A percentile compares a stretch with the other conserved stretches of the same genome.
Conservation (phyloP, 768 basidiomycete species). For the Suillus lakei region DNA sequence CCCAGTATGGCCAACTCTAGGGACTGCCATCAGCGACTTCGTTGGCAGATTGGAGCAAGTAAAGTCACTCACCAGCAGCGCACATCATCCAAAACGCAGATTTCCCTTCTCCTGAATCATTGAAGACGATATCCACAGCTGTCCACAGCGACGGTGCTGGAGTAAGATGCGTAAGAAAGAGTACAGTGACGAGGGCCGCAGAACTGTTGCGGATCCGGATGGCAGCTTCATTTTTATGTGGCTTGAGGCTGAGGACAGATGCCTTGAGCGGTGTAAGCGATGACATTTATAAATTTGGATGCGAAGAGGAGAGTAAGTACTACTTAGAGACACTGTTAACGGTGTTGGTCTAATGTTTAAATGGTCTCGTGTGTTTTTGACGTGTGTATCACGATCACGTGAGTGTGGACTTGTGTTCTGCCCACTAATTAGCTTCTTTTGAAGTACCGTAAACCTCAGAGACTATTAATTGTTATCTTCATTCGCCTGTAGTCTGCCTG, state of each 20-base stretch:
- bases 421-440: too few relatives aligned
- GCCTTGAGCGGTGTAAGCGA: conserved; percentile 7
- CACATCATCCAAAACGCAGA: conserved; percentile 29
- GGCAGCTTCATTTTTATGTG: conserved; percentile 40
- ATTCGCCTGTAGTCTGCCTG: neutral
- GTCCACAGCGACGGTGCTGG: conserved; percentile 44
- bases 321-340: neutral
- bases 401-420: neutral
- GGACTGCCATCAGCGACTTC: neutral
- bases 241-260: conserved; percentile 26
- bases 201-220: conserved; percentile 45
- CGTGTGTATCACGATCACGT: conserved; percentile 1
- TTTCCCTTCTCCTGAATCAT: conserved; percentile 4
- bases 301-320: neutral
- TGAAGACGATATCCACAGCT: conserved; percentile 36
- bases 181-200: conserved; percentile 35
- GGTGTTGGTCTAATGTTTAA: neutral
- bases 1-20: conserved; percentile 36
- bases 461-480: too few relatives aligned
- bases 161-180: conserved; percentile 41
- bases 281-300: neutral
- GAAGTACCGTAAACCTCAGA: too few relatives aligned
- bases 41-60: neutral
- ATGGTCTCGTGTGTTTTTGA: neutral
- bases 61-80: conserved; percentile 32